A percentile compares a stretch with the other conserved stretches of the same genome.
These are phyloP conservation scores for Cryphonectria radicalis DNA, from an alignment of 2,329 filamentous ascomycete species.

Conservation along the genomic window DNA sequence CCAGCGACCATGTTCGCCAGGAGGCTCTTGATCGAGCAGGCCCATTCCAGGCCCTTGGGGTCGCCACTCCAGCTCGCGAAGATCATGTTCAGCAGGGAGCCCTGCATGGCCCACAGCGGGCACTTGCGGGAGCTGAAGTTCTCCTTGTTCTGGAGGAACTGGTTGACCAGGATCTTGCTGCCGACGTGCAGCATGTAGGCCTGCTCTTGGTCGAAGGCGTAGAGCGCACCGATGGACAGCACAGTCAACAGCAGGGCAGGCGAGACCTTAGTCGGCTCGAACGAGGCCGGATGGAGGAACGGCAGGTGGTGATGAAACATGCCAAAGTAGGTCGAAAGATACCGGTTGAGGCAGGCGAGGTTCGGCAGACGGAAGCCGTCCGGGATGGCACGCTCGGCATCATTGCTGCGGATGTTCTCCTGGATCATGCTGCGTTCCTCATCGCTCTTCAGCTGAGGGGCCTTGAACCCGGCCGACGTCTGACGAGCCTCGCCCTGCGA, in stretches of 20 bases:
- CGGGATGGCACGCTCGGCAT: conserved; percentile 80
- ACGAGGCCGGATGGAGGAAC: conserved; percentile 91
- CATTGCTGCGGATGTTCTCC: conserved; percentile 81
- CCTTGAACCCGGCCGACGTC: conserved; percentile 68
- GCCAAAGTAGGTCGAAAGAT: conserved; percentile 94
- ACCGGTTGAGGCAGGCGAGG: conserved; percentile 82
- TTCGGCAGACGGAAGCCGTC: conserved; percentile 89
- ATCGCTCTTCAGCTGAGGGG: conserved; percentile 82
- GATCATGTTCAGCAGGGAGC: conserved; percentile 95
- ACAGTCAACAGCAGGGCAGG: conserved; percentile 86
- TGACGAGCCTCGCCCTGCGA: conserved; percentile 73
- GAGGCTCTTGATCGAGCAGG: conserved; percentile 97
- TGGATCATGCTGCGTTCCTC: conserved; percentile 84
- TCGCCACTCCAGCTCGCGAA: conserved; percentile 99
- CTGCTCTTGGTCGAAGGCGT: conserved; percentile 96
- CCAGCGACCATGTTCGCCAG: conserved; percentile 98
- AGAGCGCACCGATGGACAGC: conserved; percentile 91
- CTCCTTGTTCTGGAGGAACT: conserved; percentile 97
- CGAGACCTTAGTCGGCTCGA: conserved; percentile 78
- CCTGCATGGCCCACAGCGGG: conserved; percentile 97
- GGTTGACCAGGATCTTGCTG: conserved; percentile 94
- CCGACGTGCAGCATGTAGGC: conserved; percentile 97
- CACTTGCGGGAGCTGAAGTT: conserved; percentile 98
- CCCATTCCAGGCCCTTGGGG: conserved; percentile 96
- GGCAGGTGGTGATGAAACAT: conserved; percentile 96